These are phyloP conservation scores for Sporothrix inflata DNA, from an alignment of 2,329 filamentous ascomycete species.

Conservation along the genomic window DNA sequence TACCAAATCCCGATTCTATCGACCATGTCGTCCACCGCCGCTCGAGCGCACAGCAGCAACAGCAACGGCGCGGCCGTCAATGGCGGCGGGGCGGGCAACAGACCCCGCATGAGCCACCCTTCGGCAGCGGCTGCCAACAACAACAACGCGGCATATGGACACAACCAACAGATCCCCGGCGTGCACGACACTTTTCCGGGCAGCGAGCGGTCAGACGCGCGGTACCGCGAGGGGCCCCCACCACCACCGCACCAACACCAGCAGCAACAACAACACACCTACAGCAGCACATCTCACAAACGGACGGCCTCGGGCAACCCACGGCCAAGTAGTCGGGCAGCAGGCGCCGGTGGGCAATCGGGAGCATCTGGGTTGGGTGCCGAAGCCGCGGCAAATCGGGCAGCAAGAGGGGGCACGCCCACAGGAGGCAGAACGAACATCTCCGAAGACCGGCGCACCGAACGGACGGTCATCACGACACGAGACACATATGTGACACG, in stretches of 20 bases:
- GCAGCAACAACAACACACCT: slow-evolving; percentile 9
- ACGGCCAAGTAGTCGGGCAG: slow-evolving; percentile 52
- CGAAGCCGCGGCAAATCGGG: neutral
- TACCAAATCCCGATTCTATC: neutral
- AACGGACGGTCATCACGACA: slow-evolving; percentile 58
- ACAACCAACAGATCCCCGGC: slow-evolving; percentile 24
- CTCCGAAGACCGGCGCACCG: slow-evolving; percentile 59
- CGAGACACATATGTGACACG: slow-evolving; percentile 65
- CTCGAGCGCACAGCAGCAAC: slow-evolving; percentile 45
- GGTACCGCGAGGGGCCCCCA: slow-evolving; percentile 44
- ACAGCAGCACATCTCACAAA: slow-evolving; percentile 54
- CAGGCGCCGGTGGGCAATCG: slow-evolving; percentile 30
- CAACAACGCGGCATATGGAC: slow-evolving; percentile 24
- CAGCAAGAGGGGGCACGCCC: slow-evolving; percentile 28
- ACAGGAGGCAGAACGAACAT: slow-evolving; percentile 15
- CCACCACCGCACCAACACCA: slow-evolving; percentile 2
- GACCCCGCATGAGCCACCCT: slow-evolving; percentile 42
- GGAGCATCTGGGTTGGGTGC: slow-evolving; percentile 21
- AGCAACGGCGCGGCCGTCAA: slow-evolving; percentile 45
- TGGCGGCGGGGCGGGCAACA: slow-evolving; percentile 36
- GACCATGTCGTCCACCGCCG: slow-evolving; percentile 49
- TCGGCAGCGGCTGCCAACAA: neutral
- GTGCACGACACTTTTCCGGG: slow-evolving; percentile 33
- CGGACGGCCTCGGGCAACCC: slow-evolving; percentile 61
- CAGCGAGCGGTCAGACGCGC: slow-evolving; percentile 36